Evolutionary conservation across 345 rosid genomes (phyloP), one percentile per base, ranked within the genome.

Genomic region (Conringia planisiliqua): DNA sequence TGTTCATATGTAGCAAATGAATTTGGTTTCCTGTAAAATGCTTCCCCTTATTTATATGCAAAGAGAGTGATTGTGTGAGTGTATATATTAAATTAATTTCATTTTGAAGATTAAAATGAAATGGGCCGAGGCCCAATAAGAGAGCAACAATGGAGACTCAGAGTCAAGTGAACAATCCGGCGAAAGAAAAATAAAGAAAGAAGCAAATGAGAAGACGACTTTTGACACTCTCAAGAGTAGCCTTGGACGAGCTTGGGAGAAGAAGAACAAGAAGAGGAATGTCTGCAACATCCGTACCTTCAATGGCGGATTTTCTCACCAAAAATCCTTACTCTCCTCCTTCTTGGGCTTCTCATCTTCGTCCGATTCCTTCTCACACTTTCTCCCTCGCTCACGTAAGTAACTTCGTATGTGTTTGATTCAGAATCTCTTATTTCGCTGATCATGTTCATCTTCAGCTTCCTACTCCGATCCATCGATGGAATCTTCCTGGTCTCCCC

Each of bases 401-500:
- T 57, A 18, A 17, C 48, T 48, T 4, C 10, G 7, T 14, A 2
- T 26, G 13, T 62, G 0, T 35, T 35, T 3, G 1, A 1, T 22
- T 59, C 11, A 2, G 24, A 16, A 46, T 46, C 44, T 10, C 6
- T 24, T n/a, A 7, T 7, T 8, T 29, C 70, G 13, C 36, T 71
- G 22, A 40, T 78, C 67, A 10, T 71, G 22, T 13, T 24, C 50
- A 26, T 51, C 56, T 68, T 63, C 86, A 90, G 87, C 79, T 83
- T 51, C 97, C 97, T 36, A 87, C 98, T 73, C 98, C 98, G 17
- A 94, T 90, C 78, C 96, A 91, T 70, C 79, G 74, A 22, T 94
- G 97, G 97, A 85, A 86, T 71, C 92, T 94, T 30, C 98, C 97
- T 20, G 82, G 85, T 66, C 82, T 94, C 79, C 98, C 97, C 7